Conservation (phyloP, 2,329 filamentous ascomycete species). For the Trichoderma sp. region DNA sequence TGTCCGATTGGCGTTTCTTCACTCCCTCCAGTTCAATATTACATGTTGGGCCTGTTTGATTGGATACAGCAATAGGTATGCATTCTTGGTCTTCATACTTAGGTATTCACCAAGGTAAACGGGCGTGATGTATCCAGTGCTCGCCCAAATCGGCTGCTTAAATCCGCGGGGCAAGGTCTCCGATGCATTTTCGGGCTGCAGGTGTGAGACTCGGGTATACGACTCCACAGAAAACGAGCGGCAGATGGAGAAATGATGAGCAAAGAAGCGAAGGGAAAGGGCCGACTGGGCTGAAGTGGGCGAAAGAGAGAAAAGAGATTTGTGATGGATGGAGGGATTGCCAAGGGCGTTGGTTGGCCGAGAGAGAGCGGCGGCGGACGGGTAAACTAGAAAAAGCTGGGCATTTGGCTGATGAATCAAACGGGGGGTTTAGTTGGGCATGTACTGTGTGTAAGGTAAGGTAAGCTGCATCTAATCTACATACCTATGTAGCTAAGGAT, state of each 20-base stretch:
- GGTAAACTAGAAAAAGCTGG: slow-evolving; percentile 24
- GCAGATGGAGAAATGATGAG: slow-evolving; percentile 6
- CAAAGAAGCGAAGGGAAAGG: slow-evolving; percentile 23
- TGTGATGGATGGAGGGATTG: slow-evolving; percentile 27
- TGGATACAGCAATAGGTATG: neutral
- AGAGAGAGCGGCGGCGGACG: neutral
- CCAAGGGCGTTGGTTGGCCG: neutral
- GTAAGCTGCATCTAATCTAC: neutral
- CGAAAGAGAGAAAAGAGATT: neutral
- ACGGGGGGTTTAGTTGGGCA: neutral
- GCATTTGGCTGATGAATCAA: neutral
- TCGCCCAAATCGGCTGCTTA: neutral
- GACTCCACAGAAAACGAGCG: neutral
- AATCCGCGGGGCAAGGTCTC: neutral
- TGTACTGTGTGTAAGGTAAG: neutral
- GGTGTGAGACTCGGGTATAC: neutral
- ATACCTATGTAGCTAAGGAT: neutral
- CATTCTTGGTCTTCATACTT: neutral
- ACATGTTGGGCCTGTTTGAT: neutral
- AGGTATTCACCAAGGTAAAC: neutral
- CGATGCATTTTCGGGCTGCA: neutral
- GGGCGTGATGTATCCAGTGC: neutral
- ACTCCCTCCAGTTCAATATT: neutral
- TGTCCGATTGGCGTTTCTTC: neutral
- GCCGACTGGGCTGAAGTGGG: slow-evolving; percentile 26